Evolutionary conservation across 257 asterid species (phyloP).

Genomic region (Penstemon davidsonii): DNA sequence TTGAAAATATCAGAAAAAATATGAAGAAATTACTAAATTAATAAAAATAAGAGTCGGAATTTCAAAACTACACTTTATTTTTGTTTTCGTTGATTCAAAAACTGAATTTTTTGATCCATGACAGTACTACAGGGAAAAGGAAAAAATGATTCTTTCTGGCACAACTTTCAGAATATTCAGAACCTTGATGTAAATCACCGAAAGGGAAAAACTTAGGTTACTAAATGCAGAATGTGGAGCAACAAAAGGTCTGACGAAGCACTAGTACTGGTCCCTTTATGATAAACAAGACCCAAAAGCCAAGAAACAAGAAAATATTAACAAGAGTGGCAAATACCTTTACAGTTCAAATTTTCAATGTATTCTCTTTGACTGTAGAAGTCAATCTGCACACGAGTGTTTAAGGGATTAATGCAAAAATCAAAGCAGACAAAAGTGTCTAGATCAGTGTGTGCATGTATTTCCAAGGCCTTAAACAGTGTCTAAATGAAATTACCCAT

Average conservation of each 20-base stretch:
- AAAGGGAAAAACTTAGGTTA: too few species aligned
- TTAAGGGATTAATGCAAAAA: slow-evolving; percentile 29
- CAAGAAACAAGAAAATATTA: slow-evolving; percentile 19
- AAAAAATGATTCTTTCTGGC: too few species aligned
- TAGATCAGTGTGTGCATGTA: slow-evolving; percentile 41
- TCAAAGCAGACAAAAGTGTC: slow-evolving; percentile 43
- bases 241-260: neutral
- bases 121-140: too few species aligned
- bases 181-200: neutral
- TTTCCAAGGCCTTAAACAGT: slow-evolving; percentile 23
- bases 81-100: too few species aligned
- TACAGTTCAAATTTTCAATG: slow-evolving; percentile 5
- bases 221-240: too few species aligned
- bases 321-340: neutral
- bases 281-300: neutral
- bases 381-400: slow-evolving; percentile 47
- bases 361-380: slow-evolving; percentile 40
- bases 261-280: neutral
- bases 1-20: too few species aligned
- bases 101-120: too few species aligned
- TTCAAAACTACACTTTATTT: too few species aligned
- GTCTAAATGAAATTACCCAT: slow-evolving; percentile 20
- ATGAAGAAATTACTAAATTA: too few species aligned
- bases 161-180: too few species aligned
- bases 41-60: too few species aligned